Evolutionary conservation across 169 alveolate species (phyloP).

Genomic region (Plasmodium gaboni): DNA sequence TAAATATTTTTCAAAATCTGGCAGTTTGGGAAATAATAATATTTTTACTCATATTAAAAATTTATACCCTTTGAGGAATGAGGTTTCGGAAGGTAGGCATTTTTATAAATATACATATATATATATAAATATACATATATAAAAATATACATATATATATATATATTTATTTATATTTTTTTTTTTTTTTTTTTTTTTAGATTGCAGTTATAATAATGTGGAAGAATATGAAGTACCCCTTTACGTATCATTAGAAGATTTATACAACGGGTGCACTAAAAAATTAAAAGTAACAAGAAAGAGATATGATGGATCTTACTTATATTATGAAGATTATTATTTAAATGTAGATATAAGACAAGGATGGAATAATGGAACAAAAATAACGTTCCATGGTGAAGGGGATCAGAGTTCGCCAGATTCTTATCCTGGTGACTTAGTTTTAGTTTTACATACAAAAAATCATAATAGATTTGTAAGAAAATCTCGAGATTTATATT

Average conservation of each 20-base stretch:
- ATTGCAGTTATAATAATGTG: slow-evolving; percentile 7
- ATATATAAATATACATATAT: not conserved
- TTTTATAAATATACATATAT: not conserved
- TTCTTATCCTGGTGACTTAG: slow-evolving; percentile 86
- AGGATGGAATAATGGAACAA: slow-evolving; percentile 89
- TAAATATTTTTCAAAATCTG: slow-evolving; percentile 79
- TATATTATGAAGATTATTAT: slow-evolving; percentile 84
- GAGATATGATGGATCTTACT: slow-evolving; percentile 77
- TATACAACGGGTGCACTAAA: slow-evolving; percentile 83
- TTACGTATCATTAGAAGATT: slow-evolving; percentile 86
- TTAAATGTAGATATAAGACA: slow-evolving; percentile 87
- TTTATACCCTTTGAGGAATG: slow-evolving; percentile 38
- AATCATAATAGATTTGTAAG: slow-evolving; percentile 84
- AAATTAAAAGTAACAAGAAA: slow-evolving; percentile 86
- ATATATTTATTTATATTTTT: not conserved
- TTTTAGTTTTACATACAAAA: slow-evolving; percentile 83
- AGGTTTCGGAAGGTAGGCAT: not conserved
- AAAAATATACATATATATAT: not conserved
- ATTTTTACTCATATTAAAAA: slow-evolving; percentile 82
- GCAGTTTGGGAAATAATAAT: slow-evolving; percentile 83
- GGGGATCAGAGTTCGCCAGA: slow-evolving; percentile 89
- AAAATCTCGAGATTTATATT: slow-evolving; percentile 85
- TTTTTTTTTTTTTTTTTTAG: not conserved
- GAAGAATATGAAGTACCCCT: slow-evolving; percentile 80
- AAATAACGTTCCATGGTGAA: slow-evolving; percentile 85